Percentiles rank a stretch among this genome's conserved stretches.
phyloP scores from a whole-genome alignment of 148 eudicot genomes.

The Chenopodium quinoa region DNA sequence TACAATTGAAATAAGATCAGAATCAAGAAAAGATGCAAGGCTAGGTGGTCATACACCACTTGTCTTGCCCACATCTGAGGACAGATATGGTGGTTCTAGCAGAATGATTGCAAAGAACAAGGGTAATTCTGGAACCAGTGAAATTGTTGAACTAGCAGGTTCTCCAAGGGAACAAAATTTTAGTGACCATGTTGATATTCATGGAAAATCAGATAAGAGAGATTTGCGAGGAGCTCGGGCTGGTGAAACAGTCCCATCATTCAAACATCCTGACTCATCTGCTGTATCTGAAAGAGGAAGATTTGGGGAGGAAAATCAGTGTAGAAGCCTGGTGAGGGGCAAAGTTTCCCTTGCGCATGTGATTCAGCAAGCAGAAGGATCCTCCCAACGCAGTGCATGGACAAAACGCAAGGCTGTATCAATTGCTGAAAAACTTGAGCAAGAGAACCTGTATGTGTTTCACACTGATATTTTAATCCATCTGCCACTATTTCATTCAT shows the following conservation, averaged over 20 bases:
- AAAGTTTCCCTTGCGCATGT: conserved; percentile 94
- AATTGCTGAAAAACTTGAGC: conserved; percentile 94
- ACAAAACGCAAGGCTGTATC: conserved; percentile 86
- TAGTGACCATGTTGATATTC: conserved; percentile 32
- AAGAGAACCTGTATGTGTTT: conserved; percentile 83
- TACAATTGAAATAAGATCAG: conserved; percentile 71
- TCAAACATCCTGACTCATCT: conserved; percentile 28
- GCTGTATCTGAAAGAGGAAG: conserved; percentile 39
- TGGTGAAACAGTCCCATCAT: conserved; percentile 28
- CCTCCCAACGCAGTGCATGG: conserved; percentile 65
- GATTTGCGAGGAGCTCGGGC: conserved; percentile 26
- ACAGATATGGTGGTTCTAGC: conserved; percentile 30
- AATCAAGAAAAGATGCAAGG: conserved; percentile 42
- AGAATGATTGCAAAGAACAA: conserved; percentile 24
- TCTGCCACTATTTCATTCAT: neutral
- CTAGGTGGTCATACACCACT: conserved; percentile 35
- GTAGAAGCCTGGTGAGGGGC: conserved; percentile 66
- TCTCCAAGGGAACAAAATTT: conserved; percentile 43
- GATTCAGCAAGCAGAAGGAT: conserved; percentile 84
- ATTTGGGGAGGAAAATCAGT: conserved; percentile 46
- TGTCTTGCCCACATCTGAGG: conserved; percentile 32
- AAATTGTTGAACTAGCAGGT: conserved; percentile 67
- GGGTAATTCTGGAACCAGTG: conserved; percentile 45
- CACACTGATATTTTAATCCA: neutral
- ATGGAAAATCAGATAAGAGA: conserved; percentile 30